A percentile compares a stretch with the other conserved stretches of the same genome.
These are phyloP conservation scores for Cystobasidium tubakii DNA, from an alignment of 768 basidiomycete species.

Conservation along the genomic window DNA sequence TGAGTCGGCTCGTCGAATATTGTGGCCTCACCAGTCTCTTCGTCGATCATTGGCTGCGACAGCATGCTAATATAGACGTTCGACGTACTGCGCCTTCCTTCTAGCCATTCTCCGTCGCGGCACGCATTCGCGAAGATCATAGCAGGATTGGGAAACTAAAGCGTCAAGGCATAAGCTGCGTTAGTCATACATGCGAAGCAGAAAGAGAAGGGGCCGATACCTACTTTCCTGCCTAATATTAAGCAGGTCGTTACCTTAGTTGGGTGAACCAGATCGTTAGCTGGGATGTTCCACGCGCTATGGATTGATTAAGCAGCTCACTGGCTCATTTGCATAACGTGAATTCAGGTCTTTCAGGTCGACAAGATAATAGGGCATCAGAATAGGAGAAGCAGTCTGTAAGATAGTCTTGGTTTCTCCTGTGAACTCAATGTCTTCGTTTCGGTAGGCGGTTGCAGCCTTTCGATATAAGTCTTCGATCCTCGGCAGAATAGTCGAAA, in stretches of 20 bases:
- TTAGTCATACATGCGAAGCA: too few relatives aligned
- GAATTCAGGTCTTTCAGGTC: not conserved
- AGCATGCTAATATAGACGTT: not conserved
- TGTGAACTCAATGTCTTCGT: not conserved
- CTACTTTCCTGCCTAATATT: not conserved
- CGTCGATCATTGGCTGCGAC: not conserved
- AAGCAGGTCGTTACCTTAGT: not conserved
- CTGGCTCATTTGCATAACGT: not conserved
- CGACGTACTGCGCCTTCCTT: not conserved
- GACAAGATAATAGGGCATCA: not conserved
- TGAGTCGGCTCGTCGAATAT: not conserved
- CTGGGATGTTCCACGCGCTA: not conserved
- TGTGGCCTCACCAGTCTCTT: not conserved
- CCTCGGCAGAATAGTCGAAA: not conserved
- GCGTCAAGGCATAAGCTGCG: not conserved
- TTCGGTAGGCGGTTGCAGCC: not conserved
- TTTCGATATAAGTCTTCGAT: not conserved
- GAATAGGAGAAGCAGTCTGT: not conserved
- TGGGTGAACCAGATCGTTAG: not conserved
- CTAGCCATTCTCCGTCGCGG: not conserved
- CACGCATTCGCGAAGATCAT: not conserved
- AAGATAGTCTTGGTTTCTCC: not conserved
- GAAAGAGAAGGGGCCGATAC: too few relatives aligned
- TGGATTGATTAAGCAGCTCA: not conserved
- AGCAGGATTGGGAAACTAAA: not conserved